Evolutionary conservation across 139 green algal genomes (phyloP).

Genomic region (Closterium sp.): DNA sequence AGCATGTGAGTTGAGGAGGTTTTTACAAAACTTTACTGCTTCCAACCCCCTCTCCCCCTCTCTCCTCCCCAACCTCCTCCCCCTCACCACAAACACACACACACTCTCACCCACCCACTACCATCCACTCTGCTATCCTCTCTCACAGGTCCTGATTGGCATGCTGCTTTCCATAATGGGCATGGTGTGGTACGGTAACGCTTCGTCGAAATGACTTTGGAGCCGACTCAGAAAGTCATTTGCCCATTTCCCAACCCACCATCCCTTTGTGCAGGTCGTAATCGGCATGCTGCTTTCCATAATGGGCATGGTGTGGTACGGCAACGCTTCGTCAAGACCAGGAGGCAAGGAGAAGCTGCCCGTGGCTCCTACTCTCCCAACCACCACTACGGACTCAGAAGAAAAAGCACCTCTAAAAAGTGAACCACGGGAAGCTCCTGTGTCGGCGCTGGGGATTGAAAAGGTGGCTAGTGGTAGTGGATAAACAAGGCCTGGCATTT

Average conservation of each 20-base stretch:
- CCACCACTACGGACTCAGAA: neutral
- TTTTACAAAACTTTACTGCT: too few relatives aligned
- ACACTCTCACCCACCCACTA: too few relatives aligned
- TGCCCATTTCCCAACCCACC: too few relatives aligned
- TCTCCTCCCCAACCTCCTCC: too few relatives aligned
- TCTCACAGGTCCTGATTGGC: neutral
- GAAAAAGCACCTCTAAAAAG: neutral
- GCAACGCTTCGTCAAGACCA: constrained; percentile 30
- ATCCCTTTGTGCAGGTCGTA: constrained; percentile 2
- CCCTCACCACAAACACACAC: too few relatives aligned
- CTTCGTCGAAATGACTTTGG: constrained; percentile 15
- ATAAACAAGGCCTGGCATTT: neutral
- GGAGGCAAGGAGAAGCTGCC: constrained; percentile 19
- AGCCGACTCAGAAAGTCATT: too few relatives aligned
- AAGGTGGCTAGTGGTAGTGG: neutral
- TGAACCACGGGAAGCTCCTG: neutral
- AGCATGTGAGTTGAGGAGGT: too few relatives aligned
- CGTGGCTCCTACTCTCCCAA: neutral
- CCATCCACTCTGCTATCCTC: neutral
- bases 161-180: constrained; percentile 32
- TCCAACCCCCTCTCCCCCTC: too few relatives aligned
- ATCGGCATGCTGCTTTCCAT: constrained; percentile 21
- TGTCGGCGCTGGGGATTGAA: neutral
- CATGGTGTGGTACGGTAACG: constrained; percentile 53
- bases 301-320: constrained; percentile 51